Evolutionary conservation across 1,284 basidiomycete species (phyloP).

Genomic region (Tranzscheliella williamsii): DNA sequence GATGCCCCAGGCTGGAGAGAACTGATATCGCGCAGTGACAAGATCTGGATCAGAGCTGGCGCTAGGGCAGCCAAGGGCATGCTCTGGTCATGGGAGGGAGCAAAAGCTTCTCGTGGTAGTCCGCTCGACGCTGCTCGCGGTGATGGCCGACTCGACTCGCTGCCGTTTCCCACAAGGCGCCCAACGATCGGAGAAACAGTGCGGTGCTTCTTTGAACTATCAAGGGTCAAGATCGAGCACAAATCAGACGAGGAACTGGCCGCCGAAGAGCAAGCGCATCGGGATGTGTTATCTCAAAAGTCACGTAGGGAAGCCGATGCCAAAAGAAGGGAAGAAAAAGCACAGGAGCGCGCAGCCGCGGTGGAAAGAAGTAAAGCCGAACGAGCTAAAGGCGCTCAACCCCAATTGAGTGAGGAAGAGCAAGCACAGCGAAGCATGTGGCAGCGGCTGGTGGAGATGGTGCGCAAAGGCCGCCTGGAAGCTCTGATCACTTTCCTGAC

Average conservation of each 20-base stretch:
- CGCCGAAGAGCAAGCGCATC: constrained; percentile 60
- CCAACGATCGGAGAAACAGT: constrained; percentile 87
- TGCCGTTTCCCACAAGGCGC: constrained; percentile 50
- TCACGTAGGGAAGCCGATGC: constrained; percentile 37
- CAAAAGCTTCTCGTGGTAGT: constrained; percentile 22
- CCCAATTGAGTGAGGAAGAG: constrained; percentile 31
- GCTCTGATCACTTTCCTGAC: constrained; percentile 79
- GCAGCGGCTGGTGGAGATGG: constrained; percentile 79
- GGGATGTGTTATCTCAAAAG: constrained; percentile 22
- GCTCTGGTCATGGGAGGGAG: constrained; percentile 55
- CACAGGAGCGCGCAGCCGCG: constrained; percentile 15
- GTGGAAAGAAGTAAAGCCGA: constrained; percentile 21
- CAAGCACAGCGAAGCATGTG: constrained; percentile 21
- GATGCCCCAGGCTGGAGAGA: constrained; percentile 46
- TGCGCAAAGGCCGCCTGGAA: constrained; percentile 79
- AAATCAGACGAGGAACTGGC: constrained; percentile 81
- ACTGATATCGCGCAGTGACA: constrained; percentile 50
- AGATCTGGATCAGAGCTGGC: constrained; percentile 54
- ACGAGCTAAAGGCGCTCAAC: constrained; percentile 10
- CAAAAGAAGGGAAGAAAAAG: constrained; percentile 32
- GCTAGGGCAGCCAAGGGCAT: constrained; percentile 51
- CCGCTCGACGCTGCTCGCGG: constrained; percentile 53
- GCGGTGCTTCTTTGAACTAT: constrained; percentile 85
- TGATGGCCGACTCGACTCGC: constrained; percentile 60
- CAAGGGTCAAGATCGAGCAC: constrained; percentile 80